These are phyloP conservation scores for Lachnellula arida DNA, from an alignment of 2,329 filamentous ascomycete species.

Conservation along the genomic window DNA sequence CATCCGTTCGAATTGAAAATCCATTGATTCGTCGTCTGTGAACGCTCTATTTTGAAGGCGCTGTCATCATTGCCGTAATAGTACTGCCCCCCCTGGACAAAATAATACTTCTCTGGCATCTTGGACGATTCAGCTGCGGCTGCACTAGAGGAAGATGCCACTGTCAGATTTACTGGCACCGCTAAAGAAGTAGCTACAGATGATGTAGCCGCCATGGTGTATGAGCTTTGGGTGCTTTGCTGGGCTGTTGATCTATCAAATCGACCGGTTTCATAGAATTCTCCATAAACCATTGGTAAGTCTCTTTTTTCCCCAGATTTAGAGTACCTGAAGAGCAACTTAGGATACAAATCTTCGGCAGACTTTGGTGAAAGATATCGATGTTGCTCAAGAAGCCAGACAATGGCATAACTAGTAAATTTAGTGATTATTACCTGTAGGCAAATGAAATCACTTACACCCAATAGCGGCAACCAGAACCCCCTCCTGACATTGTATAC, in stretches of 20 bases:
- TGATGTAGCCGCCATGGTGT: neutral
- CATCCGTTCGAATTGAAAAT: slow-evolving; percentile 7
- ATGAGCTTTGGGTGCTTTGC: neutral
- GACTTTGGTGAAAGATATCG: slow-evolving; percentile 1
- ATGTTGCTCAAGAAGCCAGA: slow-evolving; percentile 5
- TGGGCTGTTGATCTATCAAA: neutral
- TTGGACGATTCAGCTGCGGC: slow-evolving; percentile 5
- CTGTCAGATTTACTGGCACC: no score
- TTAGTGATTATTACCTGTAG: slow-evolving; percentile 5
- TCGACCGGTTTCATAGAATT: slow-evolving; percentile 2
- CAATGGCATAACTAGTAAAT: slow-evolving; percentile 10
- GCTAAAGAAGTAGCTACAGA: neutral
- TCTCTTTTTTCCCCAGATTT: slow-evolving; percentile 8
- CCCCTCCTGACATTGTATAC: slow-evolving; percentile 7
- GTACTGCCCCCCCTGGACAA: slow-evolving; percentile 2
- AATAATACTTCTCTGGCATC: slow-evolving; percentile 8
- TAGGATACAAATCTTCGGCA: slow-evolving; percentile 6
- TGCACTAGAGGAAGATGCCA: neutral
- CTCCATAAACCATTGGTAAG: slow-evolving; percentile 9
- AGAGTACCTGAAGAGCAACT: slow-evolving; percentile 10
- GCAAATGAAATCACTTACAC: slow-evolving; percentile 5
- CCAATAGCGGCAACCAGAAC: slow-evolving; percentile 9
- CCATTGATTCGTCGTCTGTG: slow-evolving; percentile 5
- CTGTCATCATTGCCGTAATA: slow-evolving; percentile 6
- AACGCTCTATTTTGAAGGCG: slow-evolving; percentile 6